Percentiles rank a stretch among this genome's conserved stretches.
phyloP scores from a whole-genome alignment of 1,284 basidiomycete genomes.

The Hemileia vastatrix region DNA sequence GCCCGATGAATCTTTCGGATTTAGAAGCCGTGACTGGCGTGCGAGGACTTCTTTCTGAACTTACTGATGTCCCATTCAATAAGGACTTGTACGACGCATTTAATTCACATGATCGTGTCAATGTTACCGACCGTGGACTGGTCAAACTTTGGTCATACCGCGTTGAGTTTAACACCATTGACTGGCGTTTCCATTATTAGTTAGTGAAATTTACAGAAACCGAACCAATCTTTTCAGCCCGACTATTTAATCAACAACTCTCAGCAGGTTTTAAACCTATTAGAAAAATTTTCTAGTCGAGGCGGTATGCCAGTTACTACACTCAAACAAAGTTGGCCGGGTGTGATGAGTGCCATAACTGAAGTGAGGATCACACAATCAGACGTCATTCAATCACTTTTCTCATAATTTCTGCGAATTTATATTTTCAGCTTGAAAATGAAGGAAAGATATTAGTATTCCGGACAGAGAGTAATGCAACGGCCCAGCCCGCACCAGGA shows the following conservation, averaged over 20 bases:
- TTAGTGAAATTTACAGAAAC: too few species aligned
- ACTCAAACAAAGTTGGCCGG: slow-evolving; percentile 16
- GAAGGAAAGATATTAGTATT: slow-evolving; percentile 19
- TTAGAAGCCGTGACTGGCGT: slow-evolving; percentile 19
- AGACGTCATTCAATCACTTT: background rate
- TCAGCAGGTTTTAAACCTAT: slow-evolving; percentile 10
- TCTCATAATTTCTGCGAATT: background rate
- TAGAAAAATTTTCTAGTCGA: slow-evolving; percentile 6
- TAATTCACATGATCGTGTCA: slow-evolving; percentile 18
- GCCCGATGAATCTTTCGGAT: slow-evolving; percentile 20
- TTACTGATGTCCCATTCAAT: slow-evolving; percentile 21
- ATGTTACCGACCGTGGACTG: slow-evolving; percentile 14
- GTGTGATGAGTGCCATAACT: slow-evolving; percentile 12
- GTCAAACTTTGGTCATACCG: slow-evolving; percentile 16
- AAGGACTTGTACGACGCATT: slow-evolving; percentile 18
- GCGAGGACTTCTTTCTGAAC: slow-evolving; percentile 16
- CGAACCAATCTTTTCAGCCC: slow-evolving; percentile 10
- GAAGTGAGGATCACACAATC: too few species aligned
- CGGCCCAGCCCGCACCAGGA: too few species aligned
- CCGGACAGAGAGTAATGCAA: slow-evolving; percentile 12
- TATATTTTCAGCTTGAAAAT: slow-evolving; percentile 13
- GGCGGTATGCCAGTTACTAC: slow-evolving; percentile 18
- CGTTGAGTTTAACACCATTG: background rate
- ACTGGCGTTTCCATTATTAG: too few species aligned
- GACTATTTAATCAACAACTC: slow-evolving; percentile 17